phyloP scores from a whole-genome alignment of 306 rosid species.

The Carpinus fangiana region DNA sequence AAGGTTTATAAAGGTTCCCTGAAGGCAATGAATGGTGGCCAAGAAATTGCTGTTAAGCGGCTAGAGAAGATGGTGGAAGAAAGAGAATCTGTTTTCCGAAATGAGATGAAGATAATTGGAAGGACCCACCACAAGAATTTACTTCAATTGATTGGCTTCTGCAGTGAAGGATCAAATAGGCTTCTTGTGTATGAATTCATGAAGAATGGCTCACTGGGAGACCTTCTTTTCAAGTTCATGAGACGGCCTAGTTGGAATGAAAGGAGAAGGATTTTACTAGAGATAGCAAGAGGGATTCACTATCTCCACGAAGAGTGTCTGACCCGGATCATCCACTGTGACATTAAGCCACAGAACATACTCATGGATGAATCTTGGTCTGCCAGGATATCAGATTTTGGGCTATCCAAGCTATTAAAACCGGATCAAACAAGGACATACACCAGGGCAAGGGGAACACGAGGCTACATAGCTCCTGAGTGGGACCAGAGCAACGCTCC shows the following conservation, averaged over 20 bases:
- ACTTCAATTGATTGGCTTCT: conserved; percentile 1
- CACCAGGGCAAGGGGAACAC: neutral
- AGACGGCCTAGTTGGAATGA: conserved; percentile 1
- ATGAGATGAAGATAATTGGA: conserved; percentile 8
- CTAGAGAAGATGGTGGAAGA: conserved; percentile 5
- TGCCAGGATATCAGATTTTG: conserved; percentile 6
- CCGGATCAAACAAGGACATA: conserved; percentile 9
- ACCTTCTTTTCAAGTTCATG: neutral
- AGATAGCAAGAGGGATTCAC: neutral
- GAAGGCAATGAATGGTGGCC: neutral
- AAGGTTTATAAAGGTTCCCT: conserved; percentile 8
- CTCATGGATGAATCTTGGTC: conserved; percentile 13
- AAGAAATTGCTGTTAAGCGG: conserved; percentile 2
- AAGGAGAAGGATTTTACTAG: neutral
- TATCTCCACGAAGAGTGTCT: conserved; percentile 6
- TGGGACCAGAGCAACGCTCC: neutral
- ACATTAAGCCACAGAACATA: conserved; percentile 10
- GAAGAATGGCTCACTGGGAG: conserved; percentile 1
- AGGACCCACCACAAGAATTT: conserved; percentile 10
- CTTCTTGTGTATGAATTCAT: conserved; percentile 9
- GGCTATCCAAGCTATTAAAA: conserved; percentile 1
- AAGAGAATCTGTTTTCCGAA: neutral
- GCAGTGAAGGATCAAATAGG: conserved; percentile 10
- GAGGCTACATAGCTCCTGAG: conserved; percentile 6
- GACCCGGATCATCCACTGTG: conserved; percentile 16